A percentile compares a stretch with the other conserved stretches of the same genome.
phyloP scores from a whole-genome alignment of 805 yeast species.

The Lipomyces yamadae region DNA sequence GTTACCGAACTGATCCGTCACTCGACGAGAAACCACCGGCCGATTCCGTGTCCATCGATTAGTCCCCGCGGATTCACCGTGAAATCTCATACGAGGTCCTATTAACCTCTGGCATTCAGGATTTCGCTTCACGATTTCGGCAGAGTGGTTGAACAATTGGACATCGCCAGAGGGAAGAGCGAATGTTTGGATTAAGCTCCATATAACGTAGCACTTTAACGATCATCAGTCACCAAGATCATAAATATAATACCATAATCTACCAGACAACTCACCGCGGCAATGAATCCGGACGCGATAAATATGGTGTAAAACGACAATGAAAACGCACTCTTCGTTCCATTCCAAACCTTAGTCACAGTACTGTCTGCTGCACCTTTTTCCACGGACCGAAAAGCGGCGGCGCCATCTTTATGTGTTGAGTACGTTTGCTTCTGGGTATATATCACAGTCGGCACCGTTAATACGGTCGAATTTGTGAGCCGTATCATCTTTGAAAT shows the following conservation, averaged over 20 bases:
- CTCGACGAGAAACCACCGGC: slow-evolving; percentile 62
- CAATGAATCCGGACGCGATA: neutral
- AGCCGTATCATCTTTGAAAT: neutral
- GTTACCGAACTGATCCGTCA: slow-evolving; percentile 67
- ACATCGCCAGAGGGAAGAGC: slow-evolving; percentile 87
- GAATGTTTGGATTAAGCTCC: slow-evolving; percentile 59
- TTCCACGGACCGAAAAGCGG: neutral
- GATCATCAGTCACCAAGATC: neutral
- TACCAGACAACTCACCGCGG: slow-evolving; percentile 9
- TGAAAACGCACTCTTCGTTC: slow-evolving; percentile 17
- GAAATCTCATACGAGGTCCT: slow-evolving; percentile 70
- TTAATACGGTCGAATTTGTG: neutral
- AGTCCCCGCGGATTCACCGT: slow-evolving; percentile 62
- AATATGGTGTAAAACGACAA: neutral
- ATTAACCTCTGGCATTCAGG: slow-evolving; percentile 60
- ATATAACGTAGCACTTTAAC: neutral
- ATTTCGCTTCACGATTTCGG: slow-evolving; percentile 68
- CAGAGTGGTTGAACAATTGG: slow-evolving; percentile 79
- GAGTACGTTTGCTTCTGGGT: neutral
- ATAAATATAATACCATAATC: neutral
- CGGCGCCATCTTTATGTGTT: neutral
- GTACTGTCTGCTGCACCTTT: neutral
- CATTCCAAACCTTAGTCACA: neutral
- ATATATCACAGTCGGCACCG: neutral
- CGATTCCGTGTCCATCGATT: slow-evolving; percentile 86